Conservation (phyloP, 1,284 basidiomycete species). For the Afroboletus lepidellus region DNA sequence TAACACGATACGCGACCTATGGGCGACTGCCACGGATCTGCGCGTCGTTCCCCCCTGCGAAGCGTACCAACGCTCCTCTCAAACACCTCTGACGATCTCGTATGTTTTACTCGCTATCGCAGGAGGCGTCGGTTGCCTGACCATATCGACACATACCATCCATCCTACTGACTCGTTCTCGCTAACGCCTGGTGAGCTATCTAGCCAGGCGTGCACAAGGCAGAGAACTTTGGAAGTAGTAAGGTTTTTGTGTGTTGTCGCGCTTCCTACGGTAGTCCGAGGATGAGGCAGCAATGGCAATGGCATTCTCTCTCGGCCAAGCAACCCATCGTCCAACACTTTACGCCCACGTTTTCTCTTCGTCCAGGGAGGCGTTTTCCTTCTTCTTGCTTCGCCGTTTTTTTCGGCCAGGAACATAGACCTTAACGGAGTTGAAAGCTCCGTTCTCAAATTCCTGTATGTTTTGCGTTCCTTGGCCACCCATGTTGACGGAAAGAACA, state of each 20-base stretch:
- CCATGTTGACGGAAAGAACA: constrained; percentile 53
- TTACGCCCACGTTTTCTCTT: too few species aligned
- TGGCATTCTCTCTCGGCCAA: too few species aligned
- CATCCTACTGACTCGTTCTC: constrained; percentile 2
- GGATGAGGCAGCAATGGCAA: too few species aligned
- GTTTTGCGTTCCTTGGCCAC: constrained; percentile 47
- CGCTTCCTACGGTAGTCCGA: constrained; percentile 3
- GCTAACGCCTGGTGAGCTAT: constrained; percentile 10
- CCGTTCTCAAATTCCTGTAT: constrained; percentile 31
- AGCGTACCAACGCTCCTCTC: neutral
- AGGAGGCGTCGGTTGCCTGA: constrained; percentile 10
- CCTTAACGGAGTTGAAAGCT: constrained; percentile 33
- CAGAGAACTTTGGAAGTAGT: constrained; percentile 7
- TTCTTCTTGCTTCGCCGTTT: too few species aligned
- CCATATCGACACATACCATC: constrained; percentile 22
- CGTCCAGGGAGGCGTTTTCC: too few species aligned
- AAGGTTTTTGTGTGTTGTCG: constrained; percentile 1
- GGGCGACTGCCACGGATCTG: neutral
- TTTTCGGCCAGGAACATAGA: neutral
- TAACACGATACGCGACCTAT: neutral
- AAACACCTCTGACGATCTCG: constrained; percentile 12
- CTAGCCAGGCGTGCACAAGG: constrained; percentile 1
- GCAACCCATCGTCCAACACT: too few species aligned
- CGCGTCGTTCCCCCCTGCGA: neutral
- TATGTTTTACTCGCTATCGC: constrained; percentile 28